Percentiles rank a stretch among this genome's conserved stretches.
Conservation (phyloP, 169 alveolate species). For the Cryptosporidium viatorum region DNA sequence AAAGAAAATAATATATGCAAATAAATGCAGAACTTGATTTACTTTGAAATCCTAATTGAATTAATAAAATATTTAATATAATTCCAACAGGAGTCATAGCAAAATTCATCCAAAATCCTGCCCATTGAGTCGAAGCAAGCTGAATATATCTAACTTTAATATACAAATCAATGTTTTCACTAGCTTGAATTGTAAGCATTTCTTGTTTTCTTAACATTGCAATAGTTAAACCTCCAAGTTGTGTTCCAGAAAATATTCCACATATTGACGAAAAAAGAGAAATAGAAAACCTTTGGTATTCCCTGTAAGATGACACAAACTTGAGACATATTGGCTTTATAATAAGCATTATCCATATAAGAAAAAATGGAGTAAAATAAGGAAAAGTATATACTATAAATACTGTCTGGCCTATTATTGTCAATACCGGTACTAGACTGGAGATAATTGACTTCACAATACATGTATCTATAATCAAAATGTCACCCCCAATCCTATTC, state of each 20-base stretch:
- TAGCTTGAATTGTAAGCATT: constrained; percentile 19
- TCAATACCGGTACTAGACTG: constrained; percentile 23
- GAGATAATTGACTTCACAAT: constrained; percentile 60
- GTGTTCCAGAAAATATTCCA: constrained; percentile 50
- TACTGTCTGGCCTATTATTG: constrained; percentile 7
- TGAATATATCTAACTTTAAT: constrained; percentile 36
- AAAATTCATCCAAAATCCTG: constrained; percentile 68
- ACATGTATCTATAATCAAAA: constrained; percentile 54
- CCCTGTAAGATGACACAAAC: constrained; percentile 50
- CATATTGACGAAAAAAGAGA: constrained; percentile 38
- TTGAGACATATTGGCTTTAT: constrained; percentile 24
- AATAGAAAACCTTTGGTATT: constrained; percentile 50
- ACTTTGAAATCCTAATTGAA: neutral
- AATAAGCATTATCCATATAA: constrained; percentile 25
- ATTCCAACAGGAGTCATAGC: constrained; percentile 62
- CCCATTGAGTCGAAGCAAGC: constrained; percentile 69
- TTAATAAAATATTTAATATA: constrained; percentile 11
- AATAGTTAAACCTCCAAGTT: constrained; percentile 19
- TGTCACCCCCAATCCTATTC: constrained; percentile 59
- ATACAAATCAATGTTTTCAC: constrained; percentile 11
- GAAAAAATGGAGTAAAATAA: neutral
- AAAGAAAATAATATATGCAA: constrained; percentile 74
- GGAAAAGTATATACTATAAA: constrained; percentile 31
- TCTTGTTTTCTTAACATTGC: constrained; percentile 27
- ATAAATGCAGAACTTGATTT: constrained; percentile 16